Evolutionary conservation across 306 rosid genomes (phyloP).

Genomic region (Trifolium pratense): DNA sequence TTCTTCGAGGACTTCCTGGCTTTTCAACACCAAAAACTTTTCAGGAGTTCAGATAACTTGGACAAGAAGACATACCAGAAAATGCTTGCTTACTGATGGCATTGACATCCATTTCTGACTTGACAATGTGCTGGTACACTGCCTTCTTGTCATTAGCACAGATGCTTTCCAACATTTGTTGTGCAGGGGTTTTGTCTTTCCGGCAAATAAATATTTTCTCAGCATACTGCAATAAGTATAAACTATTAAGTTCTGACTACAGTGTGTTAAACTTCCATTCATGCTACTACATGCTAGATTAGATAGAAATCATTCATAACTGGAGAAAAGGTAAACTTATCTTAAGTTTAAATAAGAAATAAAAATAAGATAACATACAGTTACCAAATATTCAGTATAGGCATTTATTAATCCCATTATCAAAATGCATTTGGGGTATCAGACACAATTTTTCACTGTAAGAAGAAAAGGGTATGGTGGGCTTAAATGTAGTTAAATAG

Average conservation of each 20-base stretch:
- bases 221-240: conserved; percentile 62
- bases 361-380: not conserved
- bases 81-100: conserved; percentile 47
- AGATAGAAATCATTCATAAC: conserved; percentile 11
- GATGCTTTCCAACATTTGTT: conserved; percentile 64
- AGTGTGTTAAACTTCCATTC: conserved; percentile 23
- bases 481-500: not conserved
- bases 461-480: not conserved
- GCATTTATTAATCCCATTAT: conserved; percentile 11
- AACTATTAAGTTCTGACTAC: conserved; percentile 41
- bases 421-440: conserved; percentile 28
- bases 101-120: conserved; percentile 59
- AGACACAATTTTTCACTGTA: conserved; percentile 18
- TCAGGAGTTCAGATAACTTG: conserved; percentile 28
- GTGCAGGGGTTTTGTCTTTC: conserved; percentile 42
- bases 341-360: conserved; percentile 13
- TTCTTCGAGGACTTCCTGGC: conserved; percentile 10
- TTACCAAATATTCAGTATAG: not conserved
- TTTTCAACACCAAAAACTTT: conserved; percentile 35
- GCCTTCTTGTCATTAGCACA: conserved; percentile 70
- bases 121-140: conserved; percentile 63
- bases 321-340: conserved; percentile 16
- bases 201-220: conserved; percentile 63
- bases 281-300: not conserved
- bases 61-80: conserved; percentile 49